Evolutionary conservation across 1,284 basidiomycete genomes (phyloP).

Genomic region (Cutaneotrichosporon dermatis): DNA sequence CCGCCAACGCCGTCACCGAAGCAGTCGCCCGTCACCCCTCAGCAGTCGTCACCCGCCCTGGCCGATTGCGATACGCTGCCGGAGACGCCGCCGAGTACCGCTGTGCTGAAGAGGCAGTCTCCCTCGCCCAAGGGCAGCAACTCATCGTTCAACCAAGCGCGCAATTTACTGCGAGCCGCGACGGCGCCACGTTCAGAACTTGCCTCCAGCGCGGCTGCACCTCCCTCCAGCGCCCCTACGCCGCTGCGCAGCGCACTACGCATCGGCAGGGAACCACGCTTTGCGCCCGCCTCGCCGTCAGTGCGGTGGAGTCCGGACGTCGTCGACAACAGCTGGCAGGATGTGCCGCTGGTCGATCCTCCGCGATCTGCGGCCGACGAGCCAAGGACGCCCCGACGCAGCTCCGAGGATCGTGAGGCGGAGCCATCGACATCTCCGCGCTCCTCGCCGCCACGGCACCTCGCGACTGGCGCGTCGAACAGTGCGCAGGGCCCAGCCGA

Average conservation of each 20-base stretch:
- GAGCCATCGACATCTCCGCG: slow-evolving; percentile 1
- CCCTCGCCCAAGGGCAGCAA: neutral
- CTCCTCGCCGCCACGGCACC: neutral
- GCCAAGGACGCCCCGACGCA: too few species aligned
- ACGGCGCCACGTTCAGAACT: neutral
- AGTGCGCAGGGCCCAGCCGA: neutral
- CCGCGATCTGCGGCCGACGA: too few species aligned
- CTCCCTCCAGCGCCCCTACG: neutral
- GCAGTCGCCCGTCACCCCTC: neutral
- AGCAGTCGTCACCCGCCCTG: neutral
- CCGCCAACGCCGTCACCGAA: neutral
- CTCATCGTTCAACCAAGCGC: neutral
- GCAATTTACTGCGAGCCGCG: neutral
- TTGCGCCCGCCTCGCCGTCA: neutral
- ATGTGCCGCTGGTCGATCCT: too few species aligned
- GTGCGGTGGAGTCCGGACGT: slow-evolving; percentile 9
- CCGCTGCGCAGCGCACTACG: slow-evolving; percentile 4
- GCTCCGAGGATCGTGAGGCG: neutral
- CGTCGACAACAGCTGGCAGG: neutral
- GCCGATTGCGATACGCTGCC: slow-evolving; percentile 4
- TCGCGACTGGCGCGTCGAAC: slow-evolving; percentile 1
- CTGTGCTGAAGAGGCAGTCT: neutral
- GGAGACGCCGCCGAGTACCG: neutral
- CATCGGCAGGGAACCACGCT: neutral
- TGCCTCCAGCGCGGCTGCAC: neutral